Base-by-base conservation (phyloP, 129 eudicot species). In the Flaveria linearis region DNA sequence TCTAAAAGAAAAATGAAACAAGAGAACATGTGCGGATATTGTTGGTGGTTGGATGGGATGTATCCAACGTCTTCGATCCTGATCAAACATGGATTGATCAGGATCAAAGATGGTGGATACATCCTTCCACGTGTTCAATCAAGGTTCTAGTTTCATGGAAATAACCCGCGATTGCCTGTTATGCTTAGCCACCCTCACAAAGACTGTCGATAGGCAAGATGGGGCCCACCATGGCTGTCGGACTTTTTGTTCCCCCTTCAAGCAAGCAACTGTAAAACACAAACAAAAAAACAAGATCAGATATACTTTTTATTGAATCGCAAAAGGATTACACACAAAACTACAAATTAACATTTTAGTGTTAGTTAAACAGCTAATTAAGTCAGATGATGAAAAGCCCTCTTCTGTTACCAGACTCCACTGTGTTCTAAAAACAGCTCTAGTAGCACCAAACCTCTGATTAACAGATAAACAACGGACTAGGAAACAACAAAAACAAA, bases 211-310 rank as follows among this genome's bases (percentile, higher is more conserved):
- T 17, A 92, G 80, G 77, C 94, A 89, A 68, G 96, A 79, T 16
- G 98, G 96, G 4, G 93, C 97, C 97, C 97, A 92, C 86, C 96
- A 86, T 17, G 91, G 97, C 16, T 84, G 75, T n/a, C 87, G 80
- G 7, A 92, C 93, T 57, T 80, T 92, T 74, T 92, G 97, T 76
- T 92, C 96, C 65, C 97, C 97, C 81, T 87, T 92, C 82, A 92
- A 86, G 83, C 97, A 92, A 47, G 97, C 97, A 76, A 92, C 97
- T 92, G 75, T 28, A 72, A 75, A 26, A 43, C 1, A 42, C 26
- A 46, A 43, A 58, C 41, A 16, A 9, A 33, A 39, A 64, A 41
- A 7, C 22, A 7, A 2, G 25, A 25, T 8, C 2, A n/a, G n/a
- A 25, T 60, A 7, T 56, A 18, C 62, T 56, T 18, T 9, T 18